Evolutionary conservation across 257 asterid genomes (phyloP), one percentile per base, ranked within the genome.

Genomic region (Echites panduratus): DNA sequence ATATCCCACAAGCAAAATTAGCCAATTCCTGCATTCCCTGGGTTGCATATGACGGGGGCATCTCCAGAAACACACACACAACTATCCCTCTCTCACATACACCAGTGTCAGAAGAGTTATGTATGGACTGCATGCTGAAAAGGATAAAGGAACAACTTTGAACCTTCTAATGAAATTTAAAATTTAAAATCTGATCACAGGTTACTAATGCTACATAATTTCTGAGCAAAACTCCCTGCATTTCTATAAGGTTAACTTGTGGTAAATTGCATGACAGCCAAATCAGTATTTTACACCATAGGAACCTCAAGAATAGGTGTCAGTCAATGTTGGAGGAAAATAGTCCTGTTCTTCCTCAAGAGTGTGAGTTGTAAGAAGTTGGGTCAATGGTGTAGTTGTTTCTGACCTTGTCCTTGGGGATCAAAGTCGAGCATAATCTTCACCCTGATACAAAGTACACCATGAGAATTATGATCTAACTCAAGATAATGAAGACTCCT

Each of bases 381-480:
- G 54, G 22, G 71, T 54, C 53, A 66, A 43, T 66, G 71, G 71
- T 2, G 71, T 66, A 10, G 0, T 66, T 40, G 71, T 54, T 11
- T 56, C 71, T 6, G n/a, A n/a, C 32, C 71, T 66, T 66, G 50
- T 56, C 71, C 54, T 20, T 66, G n/a, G 43, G 71, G 71, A 66
- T 66, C 70, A 52, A 52, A 66, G 2, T 22, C 70, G 11, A 64
- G 69, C 69, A 64, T 64, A 11, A 66, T 66, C 71, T 66, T 66
- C 12, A 66, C 71, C 71, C 44, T 66, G 20, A 66, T 66, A 43
- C 71, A 54, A 66, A 66, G 71, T 2, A 66, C 71, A 19, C 71
- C 71, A 54, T 66, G 35, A 10, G 19, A 56, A 56, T 38, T 20
- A 68, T 2, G 6, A 62, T 62, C 17, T 11, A 76, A 65, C 27